Evolutionary conservation across 2,329 filamentous ascomycete species (phyloP), one percentile per base, ranked within the genome.

Genomic region (Calonectria honghensis): DNA sequence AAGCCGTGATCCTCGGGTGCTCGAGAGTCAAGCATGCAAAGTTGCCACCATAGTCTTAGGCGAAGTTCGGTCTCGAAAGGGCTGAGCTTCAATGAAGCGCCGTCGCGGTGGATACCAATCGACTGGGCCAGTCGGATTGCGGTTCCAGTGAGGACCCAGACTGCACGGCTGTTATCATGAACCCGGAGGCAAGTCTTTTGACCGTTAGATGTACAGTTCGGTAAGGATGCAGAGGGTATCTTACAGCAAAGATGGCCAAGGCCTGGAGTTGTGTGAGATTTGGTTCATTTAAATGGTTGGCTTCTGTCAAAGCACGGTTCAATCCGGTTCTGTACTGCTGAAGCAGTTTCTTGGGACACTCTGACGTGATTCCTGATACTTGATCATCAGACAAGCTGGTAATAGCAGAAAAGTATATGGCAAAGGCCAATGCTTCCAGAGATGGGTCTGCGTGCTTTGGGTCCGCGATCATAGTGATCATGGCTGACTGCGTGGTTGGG

Each of bases 1-100:
- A 74, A 74, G 24, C 68, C 72, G 41, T 74, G 72, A 39, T 74
- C 72, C 39, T 74, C 72, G 10, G 72, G 72, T 39, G 72, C 68
- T 14, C 72, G 72, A 13, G 72, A 57, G 61, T 72, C 72, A 20
- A 74, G 72, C 14, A 72, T 37, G 27, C 68, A 72, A 18, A 74
- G 72, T 11, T 74, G 72, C 68, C 72, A 74, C 72, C 72, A 74
- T 13, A 74, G 27, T 24, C 72, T 66, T 18, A 74, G 52, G 14
- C 72, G 72, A 10, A 74, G 72, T 24, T 74, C 72, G 41, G 59
- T 74, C 39, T 74, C 72, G 29, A 72, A 74, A 18, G 72, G 68
- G 29, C 69, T 70, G 7, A 74, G 63, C 16, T 72, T 71, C 20
- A 74, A 24, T 6, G 52, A 72, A 14, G 72, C 72, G 27, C 72